These are phyloP conservation scores for Chimonanthus salicifolius DNA, from an alignment of 164 flowering plant genomes.

Conservation along the genomic window DNA sequence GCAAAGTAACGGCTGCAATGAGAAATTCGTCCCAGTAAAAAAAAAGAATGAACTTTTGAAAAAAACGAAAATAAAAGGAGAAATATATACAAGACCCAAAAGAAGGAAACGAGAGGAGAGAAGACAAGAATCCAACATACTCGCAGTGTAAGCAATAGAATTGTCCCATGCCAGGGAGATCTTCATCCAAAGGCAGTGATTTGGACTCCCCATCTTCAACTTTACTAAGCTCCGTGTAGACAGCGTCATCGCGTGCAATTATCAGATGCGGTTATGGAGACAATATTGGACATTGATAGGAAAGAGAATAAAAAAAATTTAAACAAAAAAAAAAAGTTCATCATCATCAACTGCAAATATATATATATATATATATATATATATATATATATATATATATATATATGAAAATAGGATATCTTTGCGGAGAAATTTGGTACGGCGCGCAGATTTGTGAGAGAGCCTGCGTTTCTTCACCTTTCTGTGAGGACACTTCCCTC, in stretches of 20 bases:
- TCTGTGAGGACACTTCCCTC: constrained; percentile 88
- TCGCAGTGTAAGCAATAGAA: constrained; percentile 96
- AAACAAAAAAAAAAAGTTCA: neutral
- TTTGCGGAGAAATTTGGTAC: constrained; percentile 62
- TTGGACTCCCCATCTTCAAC: constrained; percentile 27
- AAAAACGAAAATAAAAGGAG: neutral
- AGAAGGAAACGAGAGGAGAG: neutral
- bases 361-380: no score
- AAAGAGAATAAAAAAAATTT: neutral
- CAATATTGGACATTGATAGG: neutral
- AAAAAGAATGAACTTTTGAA: neutral
- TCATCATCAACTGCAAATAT: neutral
- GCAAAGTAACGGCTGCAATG: constrained; percentile 75
- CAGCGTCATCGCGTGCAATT: constrained; percentile 68
- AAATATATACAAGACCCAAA: neutral
- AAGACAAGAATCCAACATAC: constrained; percentile 25
- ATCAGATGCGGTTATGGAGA: constrained; percentile 26
- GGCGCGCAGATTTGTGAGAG: constrained; percentile 82
- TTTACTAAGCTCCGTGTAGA: constrained; percentile 64
- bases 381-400: no score
- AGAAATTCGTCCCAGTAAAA: neutral
- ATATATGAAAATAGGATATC: constrained; percentile 51
- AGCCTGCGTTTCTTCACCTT: constrained; percentile 77
- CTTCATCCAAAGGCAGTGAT: constrained; percentile 68
- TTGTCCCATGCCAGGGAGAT: constrained; percentile 97